Evolutionary conservation across 768 basidiomycete genomes (phyloP), one percentile per base, ranked within the genome.

Genomic region (Lyophyllum shimeji): DNA sequence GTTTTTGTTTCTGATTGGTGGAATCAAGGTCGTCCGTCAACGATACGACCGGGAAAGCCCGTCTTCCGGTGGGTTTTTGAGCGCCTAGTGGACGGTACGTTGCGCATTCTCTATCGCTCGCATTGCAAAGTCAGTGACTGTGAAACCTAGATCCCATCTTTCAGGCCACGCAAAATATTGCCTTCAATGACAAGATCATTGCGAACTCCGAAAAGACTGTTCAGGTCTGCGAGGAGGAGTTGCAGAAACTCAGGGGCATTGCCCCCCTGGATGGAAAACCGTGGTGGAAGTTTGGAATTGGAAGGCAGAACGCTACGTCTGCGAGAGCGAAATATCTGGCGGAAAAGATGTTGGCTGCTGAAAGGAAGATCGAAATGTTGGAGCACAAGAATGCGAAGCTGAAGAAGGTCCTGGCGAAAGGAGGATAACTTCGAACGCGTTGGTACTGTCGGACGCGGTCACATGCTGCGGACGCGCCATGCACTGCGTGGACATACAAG

Each of bases 41-140:
- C 78, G 1, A 90, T 98, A 61, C 80, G 83, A 44, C 93, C 97
- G 1, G 97, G 97, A 25, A 95, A 89, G 70, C 97, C 97, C 0
- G 85, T 98, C 0, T 89, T 90, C 66, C 82, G 82, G 71, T 89
- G 84, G 64, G 93, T 92, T 4, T 99, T 97, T 67, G 80, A 91
- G 61, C 80, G 84, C 40, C 79, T 98, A 1, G 88, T 89, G 0
- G 76, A 86, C 45, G 95, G 93, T 90, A 62, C 43, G 78, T 17
- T 43, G 21, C 45, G 64, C 54, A 43, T 37, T 13, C 42, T 18
- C 17, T 21, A n/a, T n/a, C n/a, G 7, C 39, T 27, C 24, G 42
- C 25, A 15, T 45, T n/a, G 40, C 8, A 59, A 33, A 43, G 61
- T 27, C 56, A 50, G 47, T 45, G 39, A 50, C 13, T n/a, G 55